Evolutionary conservation across 257 asterid species (phyloP), one percentile per base, ranked within the genome.

Genomic region (Solanum microdontum): DNA sequence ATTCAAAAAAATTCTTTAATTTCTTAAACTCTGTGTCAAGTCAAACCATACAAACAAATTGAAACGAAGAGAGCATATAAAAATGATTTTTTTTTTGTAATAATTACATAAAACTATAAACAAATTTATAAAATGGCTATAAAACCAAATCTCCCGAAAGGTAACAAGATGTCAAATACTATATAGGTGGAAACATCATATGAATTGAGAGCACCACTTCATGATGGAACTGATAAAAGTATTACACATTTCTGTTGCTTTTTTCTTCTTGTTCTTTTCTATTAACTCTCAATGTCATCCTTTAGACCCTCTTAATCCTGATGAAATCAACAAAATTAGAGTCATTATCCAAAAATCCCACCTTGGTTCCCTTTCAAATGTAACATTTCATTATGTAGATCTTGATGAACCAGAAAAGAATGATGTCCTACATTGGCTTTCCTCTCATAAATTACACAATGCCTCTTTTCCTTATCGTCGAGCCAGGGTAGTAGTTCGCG

Each of bases 251-350:
- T 68, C 24, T 11, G 12, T n/a, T 30, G 15, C 77, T 17, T 36
- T 85, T 72, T 19, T 82, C 60, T 82, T 88, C 26, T 43, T 33
- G 4, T 45, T 90, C 10, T 55, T 70, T 88, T 8, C 87, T 28
- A 69, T 33, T 8, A 17, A 30, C 8, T 43, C 28, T 86, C 86
- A 68, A 39, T 83, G 84, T 83, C 98, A 95, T 91, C 96, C 98
- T 24, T 82, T 94, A 87, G 97, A 94, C 55, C 95, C 97, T 88
- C 98, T 95, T 11, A 89, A 88, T 60, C 95, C 95, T 36, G 17
- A 82, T 9, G 98, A 94, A 60, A 90, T 95, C 87, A 84, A 89
- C 84, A 83, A 74, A 72, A 66, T 93, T 64, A 91, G 87, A 74
- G 89, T 87, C 80, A 89, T 87, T n/a, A 39, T 85, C 0, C 48